Evolutionary conservation across 441 rosid genomes (phyloP).

Genomic region (Erodium texanum): DNA sequence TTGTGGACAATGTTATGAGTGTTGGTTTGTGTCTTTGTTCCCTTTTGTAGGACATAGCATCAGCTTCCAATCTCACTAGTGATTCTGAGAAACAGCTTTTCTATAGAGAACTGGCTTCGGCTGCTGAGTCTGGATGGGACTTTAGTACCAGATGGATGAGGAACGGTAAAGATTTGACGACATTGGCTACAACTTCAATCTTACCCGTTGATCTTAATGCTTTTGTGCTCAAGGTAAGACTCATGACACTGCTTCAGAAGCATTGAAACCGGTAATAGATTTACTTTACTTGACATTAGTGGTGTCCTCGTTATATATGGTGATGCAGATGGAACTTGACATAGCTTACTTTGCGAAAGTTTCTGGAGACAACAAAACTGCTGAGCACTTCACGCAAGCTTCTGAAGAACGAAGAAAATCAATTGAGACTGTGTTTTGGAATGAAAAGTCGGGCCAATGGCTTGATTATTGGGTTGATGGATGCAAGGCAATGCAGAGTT

Average conservation of each 20-base stretch:
- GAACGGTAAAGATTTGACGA: slow-evolving; percentile 44
- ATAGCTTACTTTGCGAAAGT: slow-evolving; percentile 58
- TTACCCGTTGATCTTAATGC: slow-evolving; percentile 58
- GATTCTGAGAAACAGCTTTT: slow-evolving; percentile 43
- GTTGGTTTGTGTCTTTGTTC: neutral
- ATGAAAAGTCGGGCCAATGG: slow-evolving; percentile 68
- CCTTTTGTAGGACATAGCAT: slow-evolving; percentile 44
- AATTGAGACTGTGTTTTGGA: slow-evolving; percentile 59
- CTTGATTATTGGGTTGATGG: slow-evolving; percentile 57
- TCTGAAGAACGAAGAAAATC: slow-evolving; percentile 56
- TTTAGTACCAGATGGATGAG: slow-evolving; percentile 95
- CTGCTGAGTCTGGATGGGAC: slow-evolving; percentile 92
- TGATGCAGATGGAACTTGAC: slow-evolving; percentile 75
- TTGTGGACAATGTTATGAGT: neutral
- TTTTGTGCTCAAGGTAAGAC: slow-evolving; percentile 41
- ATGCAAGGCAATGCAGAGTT: slow-evolving; percentile 23
- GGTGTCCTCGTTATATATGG: too few species aligned
- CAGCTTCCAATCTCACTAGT: slow-evolving; percentile 45
- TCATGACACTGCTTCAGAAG: neutral
- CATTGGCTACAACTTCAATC: slow-evolving; percentile 61
- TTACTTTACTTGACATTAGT: slow-evolving; percentile 5
- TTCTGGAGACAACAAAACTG: slow-evolving; percentile 34
- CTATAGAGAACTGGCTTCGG: slow-evolving; percentile 53
- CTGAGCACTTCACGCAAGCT: slow-evolving; percentile 37
- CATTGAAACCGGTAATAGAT: neutral